Conservation (phyloP, 495 filamentous ascomycete species). For the Symbiotaphrina buchneri region DNA sequence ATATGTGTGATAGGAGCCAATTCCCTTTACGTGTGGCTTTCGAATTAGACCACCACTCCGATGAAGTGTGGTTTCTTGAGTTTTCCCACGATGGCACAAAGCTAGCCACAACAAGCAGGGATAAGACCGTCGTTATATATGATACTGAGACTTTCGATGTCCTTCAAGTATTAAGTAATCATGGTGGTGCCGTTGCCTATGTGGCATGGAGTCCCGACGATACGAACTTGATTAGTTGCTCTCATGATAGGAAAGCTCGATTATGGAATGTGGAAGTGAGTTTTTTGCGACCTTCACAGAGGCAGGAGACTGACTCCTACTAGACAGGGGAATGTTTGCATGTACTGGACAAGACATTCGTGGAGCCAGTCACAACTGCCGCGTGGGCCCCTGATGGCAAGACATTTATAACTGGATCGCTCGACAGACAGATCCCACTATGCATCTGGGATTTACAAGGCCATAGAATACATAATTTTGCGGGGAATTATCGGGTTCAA, state of each 20-base stretch:
- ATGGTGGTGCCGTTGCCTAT: conserved; percentile 45
- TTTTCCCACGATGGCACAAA: conserved; percentile 81
- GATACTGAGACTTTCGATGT: conserved; percentile 47
- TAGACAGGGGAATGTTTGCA: conserved; percentile 49
- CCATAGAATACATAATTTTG: conserved; percentile 33
- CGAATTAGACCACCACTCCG: conserved; percentile 49
- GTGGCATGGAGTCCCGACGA: conserved; percentile 87
- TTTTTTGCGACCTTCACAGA: conserved; percentile 2
- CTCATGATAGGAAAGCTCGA: conserved; percentile 45
- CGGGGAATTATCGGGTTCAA: conserved; percentile 50
- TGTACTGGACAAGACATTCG: conserved; percentile 41
- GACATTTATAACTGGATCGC: conserved; percentile 58
- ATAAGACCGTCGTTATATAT: conserved; percentile 58
- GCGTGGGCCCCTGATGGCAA: conserved; percentile 66
- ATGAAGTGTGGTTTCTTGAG: conserved; percentile 76
- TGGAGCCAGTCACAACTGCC: conserved; percentile 69
- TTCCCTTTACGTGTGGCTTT: conserved; percentile 49
- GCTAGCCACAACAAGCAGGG: conserved; percentile 62
- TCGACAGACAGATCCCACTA: conserved; percentile 42
- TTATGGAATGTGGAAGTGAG: conserved; percentile 63
- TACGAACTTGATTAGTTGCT: conserved; percentile 60
- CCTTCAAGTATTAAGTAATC: conserved; percentile 37
- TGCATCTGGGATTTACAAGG: conserved; percentile 45
- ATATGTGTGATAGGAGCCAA: conserved; percentile 54
- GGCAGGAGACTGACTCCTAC: not conserved